These are phyloP conservation scores for Funneliformis caledonium DNA, from an alignment of 371 early-diverging fungal species.

Conservation along the genomic window DNA sequence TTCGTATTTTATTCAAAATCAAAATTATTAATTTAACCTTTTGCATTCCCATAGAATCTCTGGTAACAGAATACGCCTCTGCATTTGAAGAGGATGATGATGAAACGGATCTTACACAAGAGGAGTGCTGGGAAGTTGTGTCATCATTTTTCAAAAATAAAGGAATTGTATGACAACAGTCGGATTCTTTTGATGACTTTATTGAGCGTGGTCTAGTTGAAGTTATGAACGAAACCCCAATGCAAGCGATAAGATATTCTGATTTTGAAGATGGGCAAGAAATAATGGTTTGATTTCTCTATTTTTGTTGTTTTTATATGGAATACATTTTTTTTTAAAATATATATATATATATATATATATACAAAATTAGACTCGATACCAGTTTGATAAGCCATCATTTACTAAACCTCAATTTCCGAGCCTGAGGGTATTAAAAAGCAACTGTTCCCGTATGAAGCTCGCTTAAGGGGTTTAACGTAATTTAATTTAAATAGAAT, in stretches of 20 bases:
- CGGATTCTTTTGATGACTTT: constrained; percentile 87
- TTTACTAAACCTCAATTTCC: constrained; percentile 66
- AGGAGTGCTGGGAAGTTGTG: constrained; percentile 76
- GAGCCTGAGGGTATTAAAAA: constrained; percentile 71
- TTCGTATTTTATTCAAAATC: too few relatives aligned
- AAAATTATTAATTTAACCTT: background rate
- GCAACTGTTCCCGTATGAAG: constrained; percentile 47
- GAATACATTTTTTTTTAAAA: background rate
- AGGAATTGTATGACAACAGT: constrained; percentile 88
- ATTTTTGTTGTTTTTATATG: background rate
- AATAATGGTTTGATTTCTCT: constrained; percentile 3
- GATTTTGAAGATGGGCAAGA: constrained; percentile 57
- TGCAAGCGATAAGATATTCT: constrained; percentile 53
- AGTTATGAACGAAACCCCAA: constrained; percentile 75
- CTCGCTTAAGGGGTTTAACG: too few relatives aligned
- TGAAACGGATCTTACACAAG: constrained; percentile 43
- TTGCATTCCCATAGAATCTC: background rate
- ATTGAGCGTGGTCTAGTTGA: constrained; percentile 78
- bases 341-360: background rate
- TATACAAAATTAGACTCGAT: too few relatives aligned
- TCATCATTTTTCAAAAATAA: constrained; percentile 81
- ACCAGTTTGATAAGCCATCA: constrained; percentile 75
- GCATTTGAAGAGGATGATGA: constrained; percentile 1
- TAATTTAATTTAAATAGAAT: too few relatives aligned
- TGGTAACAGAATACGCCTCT: background rate